Evolutionary conservation across 192 early-diverging fungal species (phyloP).

Genomic region (Linnemannia schmuckeri): DNA sequence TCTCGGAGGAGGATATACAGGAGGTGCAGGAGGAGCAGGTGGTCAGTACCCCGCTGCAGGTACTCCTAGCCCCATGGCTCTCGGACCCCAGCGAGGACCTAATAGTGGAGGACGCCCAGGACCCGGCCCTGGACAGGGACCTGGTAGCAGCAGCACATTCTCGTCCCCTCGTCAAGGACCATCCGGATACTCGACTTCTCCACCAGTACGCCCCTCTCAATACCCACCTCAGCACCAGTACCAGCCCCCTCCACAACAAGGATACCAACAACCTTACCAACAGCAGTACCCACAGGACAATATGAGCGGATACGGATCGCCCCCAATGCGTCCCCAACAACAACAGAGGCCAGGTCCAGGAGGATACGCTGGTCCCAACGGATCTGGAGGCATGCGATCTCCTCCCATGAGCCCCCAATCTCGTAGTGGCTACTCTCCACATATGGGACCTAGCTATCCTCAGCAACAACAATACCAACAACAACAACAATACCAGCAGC

Average conservation of each 20-base stretch:
- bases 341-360: neutral
- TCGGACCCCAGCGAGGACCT: conserved; percentile 4
- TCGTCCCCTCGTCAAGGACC: conserved; percentile 35
- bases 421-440: neutral
- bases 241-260: conserved; percentile 1
- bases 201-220: conserved; percentile 8
- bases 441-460: neutral
- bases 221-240: conserved; percentile 21
- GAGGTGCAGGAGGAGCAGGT: neutral
- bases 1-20: neutral
- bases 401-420: conserved; percentile 10
- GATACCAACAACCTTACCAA: neutral
- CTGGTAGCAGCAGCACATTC: conserved; percentile 15
- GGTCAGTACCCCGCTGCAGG: neutral
- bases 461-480: conserved; percentile 8
- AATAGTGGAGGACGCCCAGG: neutral
- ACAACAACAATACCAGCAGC: conserved; percentile 6
- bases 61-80: conserved; percentile 12
- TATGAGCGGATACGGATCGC: conserved; percentile 17
- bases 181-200: conserved; percentile 8
- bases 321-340: neutral
- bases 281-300: conserved; percentile 15
- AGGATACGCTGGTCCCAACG: neutral
- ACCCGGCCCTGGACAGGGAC: conserved; percentile 5
- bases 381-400: conserved; percentile 3